phyloP scores from a whole-genome alignment of 495 filamentous ascomycete genomes.

The Xylaria grammica region DNA sequence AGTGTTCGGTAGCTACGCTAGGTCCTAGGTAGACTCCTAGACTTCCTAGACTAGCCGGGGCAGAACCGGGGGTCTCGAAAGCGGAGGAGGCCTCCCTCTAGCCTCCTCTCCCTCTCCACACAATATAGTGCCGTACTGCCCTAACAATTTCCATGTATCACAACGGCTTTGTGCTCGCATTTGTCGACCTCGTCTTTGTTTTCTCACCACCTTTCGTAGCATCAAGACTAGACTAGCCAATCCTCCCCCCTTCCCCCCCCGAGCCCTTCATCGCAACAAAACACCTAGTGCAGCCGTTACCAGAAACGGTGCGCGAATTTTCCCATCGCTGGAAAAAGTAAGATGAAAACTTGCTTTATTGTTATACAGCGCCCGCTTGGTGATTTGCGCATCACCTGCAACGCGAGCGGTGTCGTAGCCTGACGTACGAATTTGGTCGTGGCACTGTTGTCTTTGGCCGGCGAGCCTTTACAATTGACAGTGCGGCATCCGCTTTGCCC shows the following conservation, averaged over 20 bases:
- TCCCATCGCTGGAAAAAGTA: constrained; percentile 15
- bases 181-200: constrained; percentile 22
- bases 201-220: constrained; percentile 12
- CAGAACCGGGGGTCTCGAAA: too few species aligned
- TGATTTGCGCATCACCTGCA: constrained; percentile 23
- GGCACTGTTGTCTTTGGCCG: constrained; percentile 26
- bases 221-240: constrained; percentile 3
- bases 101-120: background rate
- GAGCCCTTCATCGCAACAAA: constrained; percentile 10
- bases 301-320: constrained; percentile 39
- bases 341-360: constrained; percentile 19
- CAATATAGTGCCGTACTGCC: constrained; percentile 21
- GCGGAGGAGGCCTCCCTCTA: constrained; percentile 7
- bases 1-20: too few species aligned
- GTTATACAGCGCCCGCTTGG: constrained; percentile 1
- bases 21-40: too few species aligned
- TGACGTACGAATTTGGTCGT: constrained; percentile 23
- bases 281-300: constrained; percentile 22
- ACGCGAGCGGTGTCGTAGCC: constrained; percentile 23
- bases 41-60: too few species aligned
- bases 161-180: constrained; percentile 19
- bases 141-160: constrained; percentile 25
- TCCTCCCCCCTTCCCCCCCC: background rate
- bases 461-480: constrained; percentile 23
- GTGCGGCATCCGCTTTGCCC: constrained; percentile 32